phyloP scores from a whole-genome alignment of 306 rosid species.

The Acmispon strigosus region DNA sequence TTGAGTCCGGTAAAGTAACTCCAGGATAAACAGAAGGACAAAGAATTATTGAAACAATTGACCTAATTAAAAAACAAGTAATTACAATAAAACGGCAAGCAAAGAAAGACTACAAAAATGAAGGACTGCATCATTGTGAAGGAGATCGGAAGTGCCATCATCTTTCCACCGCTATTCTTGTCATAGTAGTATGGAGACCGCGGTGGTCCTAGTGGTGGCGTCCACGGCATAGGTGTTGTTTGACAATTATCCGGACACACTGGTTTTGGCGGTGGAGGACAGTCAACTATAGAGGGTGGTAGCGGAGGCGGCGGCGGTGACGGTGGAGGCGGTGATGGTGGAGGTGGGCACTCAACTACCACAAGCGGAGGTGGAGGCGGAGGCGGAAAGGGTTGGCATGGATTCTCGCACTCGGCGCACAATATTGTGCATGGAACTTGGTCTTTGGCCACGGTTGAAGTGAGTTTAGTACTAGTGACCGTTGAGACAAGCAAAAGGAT shows the following conservation, averaged over 20 bases:
- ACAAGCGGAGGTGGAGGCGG: slow-evolving; percentile 46
- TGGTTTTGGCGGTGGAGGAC: slow-evolving; percentile 38
- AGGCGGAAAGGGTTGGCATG: slow-evolving; percentile 39
- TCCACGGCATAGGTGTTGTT: background rate
- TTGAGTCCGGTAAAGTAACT: background rate
- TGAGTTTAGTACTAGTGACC: background rate
- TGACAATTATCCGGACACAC: slow-evolving; percentile 20
- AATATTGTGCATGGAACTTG: slow-evolving; percentile 38
- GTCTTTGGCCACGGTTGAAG: slow-evolving; percentile 31
- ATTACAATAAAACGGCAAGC: slow-evolving; percentile 12
- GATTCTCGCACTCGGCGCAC: slow-evolving; percentile 54
- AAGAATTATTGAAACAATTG: background rate
- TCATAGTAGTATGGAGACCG: no score
- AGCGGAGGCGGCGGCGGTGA: slow-evolving; percentile 14
- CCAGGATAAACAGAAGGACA: background rate
- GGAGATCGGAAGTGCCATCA: background rate
- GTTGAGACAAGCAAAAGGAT: background rate
- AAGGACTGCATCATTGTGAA: background rate
- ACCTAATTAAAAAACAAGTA: slow-evolving; percentile 18
- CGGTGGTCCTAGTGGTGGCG: slow-evolving; percentile 15
- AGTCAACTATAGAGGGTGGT: slow-evolving; percentile 13
- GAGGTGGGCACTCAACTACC: slow-evolving; percentile 39
- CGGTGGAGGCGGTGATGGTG: slow-evolving; percentile 27
- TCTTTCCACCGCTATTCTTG: background rate
- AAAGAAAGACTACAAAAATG: slow-evolving; percentile 1